Conservation (phyloP, 169 alveolate genomes). For the Babesia sp. region DNA sequence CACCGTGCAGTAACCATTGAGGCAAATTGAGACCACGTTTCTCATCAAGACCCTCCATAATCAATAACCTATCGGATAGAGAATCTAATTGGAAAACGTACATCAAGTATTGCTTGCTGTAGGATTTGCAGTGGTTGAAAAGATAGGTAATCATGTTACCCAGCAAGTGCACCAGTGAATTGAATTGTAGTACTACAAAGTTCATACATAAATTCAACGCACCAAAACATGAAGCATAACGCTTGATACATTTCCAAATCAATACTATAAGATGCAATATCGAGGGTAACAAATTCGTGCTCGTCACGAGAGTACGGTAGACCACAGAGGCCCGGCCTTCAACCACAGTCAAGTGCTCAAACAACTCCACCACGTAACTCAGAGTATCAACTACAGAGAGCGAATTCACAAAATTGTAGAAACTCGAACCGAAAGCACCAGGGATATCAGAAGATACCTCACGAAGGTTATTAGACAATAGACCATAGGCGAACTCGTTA, state of each 20-base stretch:
- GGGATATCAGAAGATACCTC: conserved; percentile 34
- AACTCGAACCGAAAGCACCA: conserved; percentile 8
- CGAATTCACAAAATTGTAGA: conserved; percentile 41
- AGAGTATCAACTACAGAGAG: conserved; percentile 47
- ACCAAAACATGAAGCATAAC: conserved; percentile 7
- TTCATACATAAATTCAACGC: conserved; percentile 38
- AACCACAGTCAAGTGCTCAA: conserved; percentile 19
- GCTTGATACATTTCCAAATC: conserved; percentile 17
- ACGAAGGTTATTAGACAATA: not conserved
- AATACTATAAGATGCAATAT: conserved; percentile 24
- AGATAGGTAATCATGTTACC: conserved; percentile 25
- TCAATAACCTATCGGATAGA: not conserved
- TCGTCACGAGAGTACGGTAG: conserved; percentile 15
- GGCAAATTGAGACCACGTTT: conserved; percentile 13
- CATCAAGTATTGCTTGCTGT: conserved; percentile 1
- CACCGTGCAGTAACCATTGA: conserved; percentile 26
- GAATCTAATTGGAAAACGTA: not conserved
- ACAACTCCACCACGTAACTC: conserved; percentile 41
- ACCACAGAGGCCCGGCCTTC: conserved; percentile 16
- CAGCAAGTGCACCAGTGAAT: conserved; percentile 28
- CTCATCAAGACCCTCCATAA: not conserved
- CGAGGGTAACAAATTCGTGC: conserved; percentile 44
- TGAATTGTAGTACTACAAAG: conserved; percentile 39
- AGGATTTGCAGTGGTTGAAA: conserved; percentile 8
- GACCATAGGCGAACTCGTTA: conserved; percentile 16